phyloP scores from a whole-genome alignment of 331 rosid species.

The Malus hybrid region DNA sequence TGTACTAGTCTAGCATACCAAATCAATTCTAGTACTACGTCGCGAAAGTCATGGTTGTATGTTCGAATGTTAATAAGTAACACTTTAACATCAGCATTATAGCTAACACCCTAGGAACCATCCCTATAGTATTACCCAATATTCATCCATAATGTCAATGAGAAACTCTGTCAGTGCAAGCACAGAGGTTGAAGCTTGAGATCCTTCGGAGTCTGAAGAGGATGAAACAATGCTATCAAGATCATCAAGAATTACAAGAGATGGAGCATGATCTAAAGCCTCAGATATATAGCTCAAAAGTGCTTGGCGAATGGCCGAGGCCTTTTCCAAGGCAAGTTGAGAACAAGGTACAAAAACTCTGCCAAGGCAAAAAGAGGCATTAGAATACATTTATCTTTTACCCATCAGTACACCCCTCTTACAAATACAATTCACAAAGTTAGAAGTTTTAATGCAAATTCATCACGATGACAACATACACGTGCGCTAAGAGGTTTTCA shows the following conservation, averaged over 20 bases:
- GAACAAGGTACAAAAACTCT: constrained; percentile 82
- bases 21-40: background rate
- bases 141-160: constrained; percentile 77
- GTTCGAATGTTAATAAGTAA: background rate
- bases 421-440: background rate
- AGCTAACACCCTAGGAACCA: background rate
- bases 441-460: background rate
- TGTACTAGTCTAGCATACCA: background rate
- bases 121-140: constrained; percentile 46
- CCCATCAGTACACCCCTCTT: background rate
- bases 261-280: constrained; percentile 89
- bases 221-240: constrained; percentile 71
- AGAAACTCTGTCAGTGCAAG: constrained; percentile 66
- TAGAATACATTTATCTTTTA: background rate
- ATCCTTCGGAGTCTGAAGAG: constrained; percentile 62
- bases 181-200: constrained; percentile 50
- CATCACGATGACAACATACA: constrained; percentile 37
- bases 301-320: constrained; percentile 47
- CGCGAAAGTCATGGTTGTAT: background rate
- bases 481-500: constrained; percentile 62
- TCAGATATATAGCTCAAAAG: constrained; percentile 63
- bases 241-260: constrained; percentile 82
- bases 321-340: constrained; percentile 70
- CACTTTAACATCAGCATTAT: background rate
- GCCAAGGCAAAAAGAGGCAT: constrained; percentile 17